Evolutionary conservation across 768 basidiomycete genomes (phyloP), one percentile per base, ranked within the genome.

Genomic region (Sporobolomyces phaffii): DNA sequence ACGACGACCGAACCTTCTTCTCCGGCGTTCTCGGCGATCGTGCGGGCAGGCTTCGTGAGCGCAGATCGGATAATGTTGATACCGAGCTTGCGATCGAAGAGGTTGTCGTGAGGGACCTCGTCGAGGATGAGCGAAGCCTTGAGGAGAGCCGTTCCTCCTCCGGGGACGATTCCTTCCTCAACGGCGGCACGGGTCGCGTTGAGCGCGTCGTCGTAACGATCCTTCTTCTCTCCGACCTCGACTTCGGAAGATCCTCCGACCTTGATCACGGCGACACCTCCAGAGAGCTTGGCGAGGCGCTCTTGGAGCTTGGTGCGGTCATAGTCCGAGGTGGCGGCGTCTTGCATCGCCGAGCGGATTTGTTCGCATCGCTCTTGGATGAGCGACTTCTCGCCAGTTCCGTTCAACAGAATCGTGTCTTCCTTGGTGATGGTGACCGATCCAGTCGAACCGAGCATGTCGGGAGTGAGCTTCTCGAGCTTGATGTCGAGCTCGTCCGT

Each of bases 151-250:
- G 90, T 86, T 78, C 93, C 93, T 75, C 94, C 94, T 48, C 94
- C 94, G 58, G 94, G 94, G 38, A 98, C 87, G 75, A 97, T 96
- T 76, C 94, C 94, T 79, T 99, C 93, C 80, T 97, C 94, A 34
- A 98, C 94, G 49, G 94, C 92, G 29, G 94, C 94, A 44, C 94
- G 88, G 6, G 94, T 98, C n/a, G 93, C 92, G 66, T 68, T 68
- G 41, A 68, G 56, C 18, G 68, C 62, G 56, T 94, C 91, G 73
- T 97, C 93, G 76, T 96, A 97, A 41, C 93, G 84, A 78, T 98
- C 94, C 85, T 98, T 96, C 90, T 97, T 98, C 84, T 98, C 94
- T 10, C 93, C 84, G 66, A 98, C 94, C 80, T 97, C 94, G 57
- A 97, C 94, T 79, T 98, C 94, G 58, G 84, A 85, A 28, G 87